Evolutionary conservation across 148 eudicot genomes (phyloP).

Genomic region (Fallopia convolvulus): DNA sequence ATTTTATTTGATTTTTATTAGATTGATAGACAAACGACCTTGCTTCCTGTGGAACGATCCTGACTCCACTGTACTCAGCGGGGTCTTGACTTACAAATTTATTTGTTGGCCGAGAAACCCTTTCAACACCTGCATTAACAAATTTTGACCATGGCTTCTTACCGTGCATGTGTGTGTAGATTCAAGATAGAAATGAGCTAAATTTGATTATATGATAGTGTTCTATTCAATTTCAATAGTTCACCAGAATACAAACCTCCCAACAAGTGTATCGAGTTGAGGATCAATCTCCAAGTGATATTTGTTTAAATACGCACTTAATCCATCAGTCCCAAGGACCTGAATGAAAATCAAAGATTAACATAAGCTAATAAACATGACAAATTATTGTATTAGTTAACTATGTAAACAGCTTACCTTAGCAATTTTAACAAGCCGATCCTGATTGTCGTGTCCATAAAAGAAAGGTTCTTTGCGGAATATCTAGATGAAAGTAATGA

Average conservation of each 20-base stretch:
- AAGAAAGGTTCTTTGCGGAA: too few species aligned
- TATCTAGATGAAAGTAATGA: slow-evolving; percentile 9
- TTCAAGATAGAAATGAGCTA: neutral
- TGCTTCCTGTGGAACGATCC: too few species aligned
- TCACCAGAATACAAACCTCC: slow-evolving; percentile 34
- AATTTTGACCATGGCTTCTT: slow-evolving; percentile 98
- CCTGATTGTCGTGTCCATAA: too few species aligned
- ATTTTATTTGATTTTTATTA: too few species aligned
- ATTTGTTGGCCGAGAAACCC: too few species aligned
- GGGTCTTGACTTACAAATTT: too few species aligned
- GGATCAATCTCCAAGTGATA: slow-evolving; percentile 65
- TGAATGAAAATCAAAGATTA: slow-evolving; percentile 15
- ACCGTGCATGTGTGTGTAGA: slow-evolving; percentile 53
- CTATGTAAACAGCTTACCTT: neutral
- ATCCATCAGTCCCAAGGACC: slow-evolving; percentile 87
- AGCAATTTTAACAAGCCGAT: too few species aligned
- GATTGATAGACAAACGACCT: too few species aligned
- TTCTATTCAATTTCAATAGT: neutral
- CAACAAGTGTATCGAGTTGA: slow-evolving; percentile 80
- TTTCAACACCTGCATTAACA: slow-evolving; percentile 66
- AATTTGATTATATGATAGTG: neutral
- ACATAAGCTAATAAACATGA: neutral
- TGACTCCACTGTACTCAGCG: too few species aligned
- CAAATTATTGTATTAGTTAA: neutral
- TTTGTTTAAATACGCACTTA: slow-evolving; percentile 65